A percentile compares a stretch with the other conserved stretches of the same genome.
Evolutionary conservation across 2,329 filamentous ascomycete species (phyloP).

Genomic region (Cytospora mali): DNA sequence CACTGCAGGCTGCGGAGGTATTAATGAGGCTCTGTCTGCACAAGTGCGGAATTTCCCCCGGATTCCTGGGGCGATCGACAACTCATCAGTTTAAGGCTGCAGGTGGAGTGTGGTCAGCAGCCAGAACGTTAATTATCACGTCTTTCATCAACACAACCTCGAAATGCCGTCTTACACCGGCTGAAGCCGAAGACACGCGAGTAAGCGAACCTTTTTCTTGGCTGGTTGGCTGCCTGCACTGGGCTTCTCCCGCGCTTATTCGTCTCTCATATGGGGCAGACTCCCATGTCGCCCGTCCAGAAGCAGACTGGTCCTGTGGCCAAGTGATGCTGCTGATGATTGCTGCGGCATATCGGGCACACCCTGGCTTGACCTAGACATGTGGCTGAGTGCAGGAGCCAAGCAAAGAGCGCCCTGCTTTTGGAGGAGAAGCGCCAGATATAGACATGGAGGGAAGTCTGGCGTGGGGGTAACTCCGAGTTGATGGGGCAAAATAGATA

Average conservation of each 20-base stretch:
- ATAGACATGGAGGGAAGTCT: background rate
- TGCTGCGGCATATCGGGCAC: background rate
- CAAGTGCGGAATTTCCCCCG: background rate
- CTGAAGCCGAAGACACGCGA: background rate
- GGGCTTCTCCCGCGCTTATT: background rate
- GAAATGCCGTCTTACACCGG: background rate
- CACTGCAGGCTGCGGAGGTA: background rate
- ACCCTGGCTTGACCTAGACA: no score
- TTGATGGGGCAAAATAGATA: background rate
- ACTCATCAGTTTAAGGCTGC: no score
- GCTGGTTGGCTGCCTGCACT: background rate
- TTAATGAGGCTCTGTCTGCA: background rate
- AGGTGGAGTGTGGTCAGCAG: no score
- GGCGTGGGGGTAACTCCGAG: background rate
- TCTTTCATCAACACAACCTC: background rate
- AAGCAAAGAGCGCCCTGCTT: background rate
- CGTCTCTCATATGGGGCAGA: background rate
- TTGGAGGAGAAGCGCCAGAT: background rate
- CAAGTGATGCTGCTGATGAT: background rate
- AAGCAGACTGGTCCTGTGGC: background rate
- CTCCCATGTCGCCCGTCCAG: background rate
- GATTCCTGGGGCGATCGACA: no score
- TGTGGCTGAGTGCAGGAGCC: background rate
- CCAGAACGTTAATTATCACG: no score
- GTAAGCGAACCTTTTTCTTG: background rate